A percentile compares a stretch with the other conserved stretches of the same genome.
Conservation (phyloP, 306 rosid genomes). For the Hylodesmum podocarpum region DNA sequence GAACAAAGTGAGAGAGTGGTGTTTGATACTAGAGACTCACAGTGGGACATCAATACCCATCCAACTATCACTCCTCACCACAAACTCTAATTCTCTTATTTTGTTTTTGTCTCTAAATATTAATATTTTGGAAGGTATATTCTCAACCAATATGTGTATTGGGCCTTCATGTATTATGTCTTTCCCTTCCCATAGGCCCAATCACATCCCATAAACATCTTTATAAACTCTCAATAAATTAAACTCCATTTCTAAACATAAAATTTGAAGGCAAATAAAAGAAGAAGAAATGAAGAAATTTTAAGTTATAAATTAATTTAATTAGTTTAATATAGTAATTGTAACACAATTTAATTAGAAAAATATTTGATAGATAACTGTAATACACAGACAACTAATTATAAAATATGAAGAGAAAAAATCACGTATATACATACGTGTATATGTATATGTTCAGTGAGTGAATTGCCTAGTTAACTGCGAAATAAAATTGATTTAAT, state of each 20-base stretch:
- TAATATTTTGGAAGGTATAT: background rate
- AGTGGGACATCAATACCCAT: background rate
- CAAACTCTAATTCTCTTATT: background rate
- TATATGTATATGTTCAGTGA: too few species aligned
- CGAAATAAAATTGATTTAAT: too few species aligned
- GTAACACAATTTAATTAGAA: background rate
- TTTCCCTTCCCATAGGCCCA: background rate
- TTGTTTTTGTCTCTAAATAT: background rate
- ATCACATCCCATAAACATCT: background rate
- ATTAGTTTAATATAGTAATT: background rate
- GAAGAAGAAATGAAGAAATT: background rate
- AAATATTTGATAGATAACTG: too few species aligned
- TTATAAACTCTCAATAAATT: background rate
- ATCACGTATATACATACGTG: too few species aligned
- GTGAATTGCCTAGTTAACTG: too few species aligned
- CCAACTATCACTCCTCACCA: background rate
- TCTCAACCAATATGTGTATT: background rate
- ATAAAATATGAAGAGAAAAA: too few species aligned
- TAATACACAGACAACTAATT: too few species aligned
- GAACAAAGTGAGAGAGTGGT: background rate
- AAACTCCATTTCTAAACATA: background rate
- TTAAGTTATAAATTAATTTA: background rate
- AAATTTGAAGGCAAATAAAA: background rate
- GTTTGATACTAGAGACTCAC: background rate
- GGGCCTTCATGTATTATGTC: background rate